Evolutionary conservation across 495 filamentous ascomycete genomes (phyloP), one percentile per base, ranked within the genome.

Genomic region (Aspergillus taichungensis): DNA sequence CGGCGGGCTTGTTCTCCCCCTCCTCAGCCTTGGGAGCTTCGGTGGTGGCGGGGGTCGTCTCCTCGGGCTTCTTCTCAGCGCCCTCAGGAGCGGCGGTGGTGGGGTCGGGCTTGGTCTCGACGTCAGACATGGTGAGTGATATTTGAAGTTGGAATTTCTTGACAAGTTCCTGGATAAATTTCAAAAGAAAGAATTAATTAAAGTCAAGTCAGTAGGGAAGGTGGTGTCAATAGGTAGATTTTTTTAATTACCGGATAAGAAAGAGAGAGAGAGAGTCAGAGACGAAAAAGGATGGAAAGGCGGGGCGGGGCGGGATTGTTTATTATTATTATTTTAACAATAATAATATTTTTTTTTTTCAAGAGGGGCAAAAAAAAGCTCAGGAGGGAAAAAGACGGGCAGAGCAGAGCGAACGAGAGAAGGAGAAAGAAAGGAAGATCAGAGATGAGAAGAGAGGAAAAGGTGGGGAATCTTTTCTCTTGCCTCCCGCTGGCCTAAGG

Each of bases 61-160:
- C 49, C 52, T 67, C 65, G 40, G 63, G 56, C 58, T 73, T 63
- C 34, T 60, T n/a, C 37, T 53, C 49, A 37, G 49, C 49, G 31
- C 50, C 65, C 59, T 67, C 68, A 62, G 61, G 60, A 60, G 60
- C 62, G 50, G 55, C 53, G 49, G 66, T 66, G 66, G 71, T 61
- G 62, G 68, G 63, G 65, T 76, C 67, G 51, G 69, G 66, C 61
- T 71, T 71, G 52, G 64, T 66, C 51, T 70, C 69, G 47, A 61
- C 58, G 63, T 70, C 69, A 66, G 70, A 69, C 70, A 73, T 73
- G 51, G 43, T 61, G 65, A 52, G 40, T n/a, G n/a, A n/a, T 27
- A 51, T 38, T 34, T 35, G 42, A 8, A 29, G 37, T 35, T 8
- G 37, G 11, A 40, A 24, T 45, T 46, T n/a, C n/a, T n/a, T n/a